Base-by-base conservation (phyloP, 441 rosid genomes). In the Pelargonium australe region DNA sequence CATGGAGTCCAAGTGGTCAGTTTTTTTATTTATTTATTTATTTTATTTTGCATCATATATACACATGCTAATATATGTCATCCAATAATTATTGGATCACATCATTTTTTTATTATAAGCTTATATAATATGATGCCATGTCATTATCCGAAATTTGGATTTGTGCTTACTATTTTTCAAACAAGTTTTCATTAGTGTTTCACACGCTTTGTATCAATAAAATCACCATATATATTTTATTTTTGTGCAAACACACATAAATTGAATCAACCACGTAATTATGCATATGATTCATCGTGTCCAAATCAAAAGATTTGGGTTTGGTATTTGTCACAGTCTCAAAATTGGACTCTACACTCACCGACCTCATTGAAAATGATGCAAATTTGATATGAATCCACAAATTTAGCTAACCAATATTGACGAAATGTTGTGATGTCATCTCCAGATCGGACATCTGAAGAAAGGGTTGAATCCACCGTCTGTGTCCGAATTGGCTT, bases 391-490 rank as follows among this genome's bases (percentile, higher is more conserved):
- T 31, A 31, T 2, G 37, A 31, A 31, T 31, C 4, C 37, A 31
- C 37, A 31, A 31, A 25, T 2, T 25, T 25, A 25, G 31, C 31
- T 25, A 25, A 31, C 5, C 40, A 34, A 34, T 34, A 34, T 34
- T 34, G 40, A 5, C 5, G 40, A 34, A 34, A 34, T 34, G 40
- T 34, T 47, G 11, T 44, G 13, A 7, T 8, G 49, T 44, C 3
- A 44, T 43, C 67, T 16, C 44, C 89, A 92, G 99, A 92, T 95
- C 60, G 98, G 98, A 62, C 6, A 84, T 37, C 66, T 95, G 77
- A 89, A 87, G 87, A 92, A 89, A 74, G 98, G 98, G 43, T 37
- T 92, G 70, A 95, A 95, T 76, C 98, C 99, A 68, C 81, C 75
- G 10, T 87, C 99, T 5, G 49, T 86, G 11, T 78, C 82, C 4